These are phyloP conservation scores for Microsporum canis DNA, from an alignment of 2,329 filamentous ascomycete species.

Conservation along the genomic window DNA sequence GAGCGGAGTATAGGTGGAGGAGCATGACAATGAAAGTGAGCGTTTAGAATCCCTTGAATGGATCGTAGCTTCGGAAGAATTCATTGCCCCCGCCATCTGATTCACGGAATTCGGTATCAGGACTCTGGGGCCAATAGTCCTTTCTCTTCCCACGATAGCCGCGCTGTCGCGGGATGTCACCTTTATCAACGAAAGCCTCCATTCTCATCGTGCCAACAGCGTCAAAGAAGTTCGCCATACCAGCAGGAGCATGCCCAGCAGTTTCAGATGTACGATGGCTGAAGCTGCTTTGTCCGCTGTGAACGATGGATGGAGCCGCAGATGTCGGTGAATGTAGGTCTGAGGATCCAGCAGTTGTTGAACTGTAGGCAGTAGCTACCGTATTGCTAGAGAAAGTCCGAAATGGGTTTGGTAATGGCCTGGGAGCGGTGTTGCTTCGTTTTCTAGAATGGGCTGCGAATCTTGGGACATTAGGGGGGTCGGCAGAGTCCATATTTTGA, in stretches of 20 bases:
- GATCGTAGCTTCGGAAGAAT: constrained; percentile 34
- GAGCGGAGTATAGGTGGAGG: not conserved
- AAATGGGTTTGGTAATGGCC: constrained; percentile 58
- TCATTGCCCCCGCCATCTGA: constrained; percentile 30
- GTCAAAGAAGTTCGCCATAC: constrained; percentile 59
- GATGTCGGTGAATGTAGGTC: constrained; percentile 42
- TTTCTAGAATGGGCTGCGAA: constrained; percentile 62
- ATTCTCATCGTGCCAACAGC: constrained; percentile 85
- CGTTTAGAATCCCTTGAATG: constrained; percentile 36
- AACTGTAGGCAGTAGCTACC: constrained; percentile 37
- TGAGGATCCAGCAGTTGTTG: constrained; percentile 48
- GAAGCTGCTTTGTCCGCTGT: constrained; percentile 33
- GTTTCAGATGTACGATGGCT: constrained; percentile 44
- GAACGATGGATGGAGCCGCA: constrained; percentile 19
- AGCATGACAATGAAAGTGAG: not conserved
- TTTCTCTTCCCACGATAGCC: constrained; percentile 19
- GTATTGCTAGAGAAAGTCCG: constrained; percentile 57
- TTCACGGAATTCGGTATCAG: constrained; percentile 22
- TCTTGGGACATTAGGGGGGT: constrained; percentile 43
- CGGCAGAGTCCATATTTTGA: constrained; percentile 32
- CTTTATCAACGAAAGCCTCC: constrained; percentile 79
- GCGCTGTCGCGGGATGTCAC: constrained; percentile 23
- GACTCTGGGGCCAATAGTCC: constrained; percentile 25
- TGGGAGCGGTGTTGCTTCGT: constrained; percentile 76
- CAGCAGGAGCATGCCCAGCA: constrained; percentile 34